Conservation (phyloP, 2,329 filamentous ascomycete genomes). For the Monosporascus cannonballus region DNA sequence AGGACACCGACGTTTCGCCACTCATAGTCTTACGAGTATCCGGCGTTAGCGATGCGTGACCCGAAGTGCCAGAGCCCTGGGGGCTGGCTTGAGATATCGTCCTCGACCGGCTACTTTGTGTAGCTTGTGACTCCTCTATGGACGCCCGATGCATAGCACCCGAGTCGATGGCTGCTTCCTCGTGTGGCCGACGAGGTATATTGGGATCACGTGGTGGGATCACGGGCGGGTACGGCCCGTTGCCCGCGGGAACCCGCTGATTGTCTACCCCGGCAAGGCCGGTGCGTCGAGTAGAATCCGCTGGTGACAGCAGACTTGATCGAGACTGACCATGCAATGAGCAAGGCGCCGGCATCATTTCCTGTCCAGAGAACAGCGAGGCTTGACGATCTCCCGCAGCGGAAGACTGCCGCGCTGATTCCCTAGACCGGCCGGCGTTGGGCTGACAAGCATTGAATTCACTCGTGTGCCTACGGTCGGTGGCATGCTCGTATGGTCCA, state of each 20-base stretch:
- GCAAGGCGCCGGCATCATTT: neutral
- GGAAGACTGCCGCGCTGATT: neutral
- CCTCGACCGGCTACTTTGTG: too few species aligned
- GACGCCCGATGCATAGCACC: too few species aligned
- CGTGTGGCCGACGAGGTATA: neutral
- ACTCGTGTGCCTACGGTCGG: neutral
- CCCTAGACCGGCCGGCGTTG: neutral
- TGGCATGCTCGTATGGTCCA: neutral
- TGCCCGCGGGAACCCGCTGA: neutral
- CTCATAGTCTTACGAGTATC: too few species aligned
- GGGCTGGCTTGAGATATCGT: too few species aligned
- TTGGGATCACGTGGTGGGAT: neutral
- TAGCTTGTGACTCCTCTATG: too few species aligned
- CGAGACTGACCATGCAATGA: neutral
- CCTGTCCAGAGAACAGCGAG: neutral
- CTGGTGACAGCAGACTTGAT: neutral
- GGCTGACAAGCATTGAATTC: neutral
- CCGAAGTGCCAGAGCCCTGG: too few species aligned
- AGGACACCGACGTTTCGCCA: too few species aligned
- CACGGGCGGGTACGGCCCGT: neutral
- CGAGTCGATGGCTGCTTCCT: neutral
- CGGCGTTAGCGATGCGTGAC: too few species aligned
- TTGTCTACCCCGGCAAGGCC: neutral
- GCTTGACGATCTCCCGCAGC: too few species aligned
- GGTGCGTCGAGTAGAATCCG: neutral